Evolutionary conservation across 305 asterid genomes (phyloP), one percentile per base, ranked within the genome.

Genomic region (Solanum hybrid): DNA sequence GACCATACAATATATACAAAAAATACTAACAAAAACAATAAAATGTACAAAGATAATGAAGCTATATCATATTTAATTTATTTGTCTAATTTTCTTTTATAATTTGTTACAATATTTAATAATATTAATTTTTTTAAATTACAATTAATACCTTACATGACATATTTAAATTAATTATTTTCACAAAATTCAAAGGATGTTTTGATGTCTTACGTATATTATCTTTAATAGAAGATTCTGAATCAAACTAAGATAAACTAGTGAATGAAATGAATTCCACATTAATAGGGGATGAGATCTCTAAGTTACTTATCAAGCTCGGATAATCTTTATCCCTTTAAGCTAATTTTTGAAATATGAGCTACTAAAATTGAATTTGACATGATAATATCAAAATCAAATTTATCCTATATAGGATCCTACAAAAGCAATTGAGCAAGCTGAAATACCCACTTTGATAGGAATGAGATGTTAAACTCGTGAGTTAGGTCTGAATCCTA

Each of bases 301-400:
- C 0, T 6, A 2, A 27, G 0, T 60, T 60, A 2, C 0, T 1
- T 60, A 19, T 19, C 7, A 19, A 19, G 4, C 0, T 60, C 71
- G 4, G 7, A 60, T 0, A 26, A 12, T 26, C 1, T 11, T 26
- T 12, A 14, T 12, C 3, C 1, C 4, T 64, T 64, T 9, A 22
- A 64, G 7, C 3, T 64, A n/a, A 64, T 5, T 66, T 66, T 64
- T n/a, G 6, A 64, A 22, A n/a, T n/a, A 66, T n/a, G 14, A n/a
- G 1, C 13, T 1, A 64, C 1, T 1, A 66, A 66, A 9, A n/a
- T 9, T 22, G 2, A 69, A 69, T 69, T 24, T 69, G 2, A 10
- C 15, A 24, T 5, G 1, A 24, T 69, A 24, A 19, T 60, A 60
- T 19, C 2, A 19, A 19, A 60, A 0, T 19, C 26, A 0, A 4